These are phyloP conservation scores for Pezicula rhizophila DNA, from an alignment of 2,329 filamentous ascomycete species.

Conservation along the genomic window DNA sequence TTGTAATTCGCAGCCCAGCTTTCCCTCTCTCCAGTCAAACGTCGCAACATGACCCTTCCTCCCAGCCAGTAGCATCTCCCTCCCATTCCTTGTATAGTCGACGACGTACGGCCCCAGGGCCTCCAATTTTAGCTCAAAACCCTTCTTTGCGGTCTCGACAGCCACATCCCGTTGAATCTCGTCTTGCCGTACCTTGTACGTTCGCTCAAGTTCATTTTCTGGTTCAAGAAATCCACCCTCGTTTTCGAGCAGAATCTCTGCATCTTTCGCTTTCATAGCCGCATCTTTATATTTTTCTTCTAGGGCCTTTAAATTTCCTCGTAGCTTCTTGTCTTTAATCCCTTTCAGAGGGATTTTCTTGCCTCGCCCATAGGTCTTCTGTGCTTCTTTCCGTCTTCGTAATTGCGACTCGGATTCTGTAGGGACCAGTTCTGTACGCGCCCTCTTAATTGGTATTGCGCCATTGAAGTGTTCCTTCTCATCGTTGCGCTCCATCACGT, in stretches of 20 bases:
- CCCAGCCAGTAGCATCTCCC: slow-evolving; percentile 77
- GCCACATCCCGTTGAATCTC: slow-evolving; percentile 72
- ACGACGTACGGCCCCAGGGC: slow-evolving; percentile 79
- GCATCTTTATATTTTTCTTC: slow-evolving; percentile 82
- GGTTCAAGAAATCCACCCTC: slow-evolving; percentile 79
- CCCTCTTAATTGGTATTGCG: slow-evolving; percentile 42
- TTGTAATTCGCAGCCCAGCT: slow-evolving; percentile 85
- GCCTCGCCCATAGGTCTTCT: slow-evolving; percentile 79
- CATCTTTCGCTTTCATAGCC: slow-evolving; percentile 80
- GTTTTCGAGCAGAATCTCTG: slow-evolving; percentile 89
- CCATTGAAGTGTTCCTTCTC: slow-evolving; percentile 39
- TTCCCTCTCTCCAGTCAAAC: slow-evolving; percentile 93
- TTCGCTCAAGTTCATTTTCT: slow-evolving; percentile 81
- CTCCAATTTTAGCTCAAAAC: slow-evolving; percentile 81
- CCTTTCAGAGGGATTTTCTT: slow-evolving; percentile 64
- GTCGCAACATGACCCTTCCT: slow-evolving; percentile 92
- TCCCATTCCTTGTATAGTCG: slow-evolving; percentile 86
- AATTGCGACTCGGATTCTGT: slow-evolving; percentile 22
- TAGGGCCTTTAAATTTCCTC: slow-evolving; percentile 69
- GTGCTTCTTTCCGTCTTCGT: slow-evolving; percentile 53
- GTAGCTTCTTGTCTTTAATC: slow-evolving; percentile 85
- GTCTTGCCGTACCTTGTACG: slow-evolving; percentile 86
- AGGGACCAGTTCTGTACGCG: slow-evolving; percentile 42
- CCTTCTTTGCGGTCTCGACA: slow-evolving; percentile 82
- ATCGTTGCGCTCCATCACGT: slow-evolving; percentile 10